Base-by-base conservation (phyloP, 805 yeast genomes). In the Peterozyma toletana region DNA sequence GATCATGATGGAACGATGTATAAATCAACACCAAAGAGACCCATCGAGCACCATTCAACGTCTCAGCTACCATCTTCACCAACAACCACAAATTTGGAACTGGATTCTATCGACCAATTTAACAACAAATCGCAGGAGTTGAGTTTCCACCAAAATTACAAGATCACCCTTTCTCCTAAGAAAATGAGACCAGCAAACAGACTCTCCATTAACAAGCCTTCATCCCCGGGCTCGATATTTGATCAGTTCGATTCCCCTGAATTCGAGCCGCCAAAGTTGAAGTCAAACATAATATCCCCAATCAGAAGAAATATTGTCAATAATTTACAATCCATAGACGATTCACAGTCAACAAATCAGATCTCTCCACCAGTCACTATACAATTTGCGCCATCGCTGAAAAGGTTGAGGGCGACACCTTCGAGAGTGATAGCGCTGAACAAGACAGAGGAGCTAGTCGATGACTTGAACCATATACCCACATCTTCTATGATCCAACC, bases 361-460 rank as follows among this genome's bases (percentile, higher is more conserved):
- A 35, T 17, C 9, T 42, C 48, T 11, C 50, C 48, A 11, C 48
- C 50, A 3, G 38, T 34, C 18, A 45, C 45, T 4, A 38, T 48
- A 13, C 36, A 41, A 10, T 45, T 45, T 31, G 45, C 45, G 15
- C 18, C 35, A 13, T 18, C 33, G 17, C 39, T 37, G 30, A 30
- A 16, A 2, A 11, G 9, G 6, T 10, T 17, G 7, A 33, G 37
- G 14, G 27, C 14, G 18, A 40, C 44, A 4, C 47, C 47, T 3
- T 40, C 44, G 3, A 33, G 41, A 17, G 36, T 40, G 13, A 13
- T 40, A 15, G 41, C 36, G 14, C 33, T 33, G 16, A 14, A 27
- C 9, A 44, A 37, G 31, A 40, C 46, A 7, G 37, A 44, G 11
- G 46, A 44, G 37, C 33, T 44, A 35, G 37, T 39, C 17, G 46